Conservation (phyloP, 441 rosid genomes). For the Melastoma candidum region DNA sequence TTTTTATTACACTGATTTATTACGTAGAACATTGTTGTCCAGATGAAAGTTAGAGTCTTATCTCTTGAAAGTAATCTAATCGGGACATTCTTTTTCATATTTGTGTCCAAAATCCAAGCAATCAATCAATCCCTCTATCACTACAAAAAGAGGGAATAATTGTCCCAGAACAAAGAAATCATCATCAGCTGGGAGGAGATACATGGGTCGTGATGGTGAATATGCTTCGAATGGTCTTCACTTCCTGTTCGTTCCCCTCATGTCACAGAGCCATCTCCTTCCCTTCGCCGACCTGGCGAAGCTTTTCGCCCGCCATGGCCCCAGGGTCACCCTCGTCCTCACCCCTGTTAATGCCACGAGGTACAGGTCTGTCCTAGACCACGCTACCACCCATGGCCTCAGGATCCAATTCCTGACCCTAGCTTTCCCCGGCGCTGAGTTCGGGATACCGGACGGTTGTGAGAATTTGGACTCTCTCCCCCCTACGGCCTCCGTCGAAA, state of each 20-base stretch:
- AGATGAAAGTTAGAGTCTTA: too few species aligned
- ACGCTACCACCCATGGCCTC: not conserved
- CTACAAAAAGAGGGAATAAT: too few species aligned
- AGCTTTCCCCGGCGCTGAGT: slow-evolving; percentile 9
- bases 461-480: slow-evolving; percentile 18
- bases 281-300: slow-evolving; percentile 17
- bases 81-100: too few species aligned
- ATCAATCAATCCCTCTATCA: too few species aligned
- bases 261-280: slow-evolving; percentile 19
- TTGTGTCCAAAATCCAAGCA: too few species aligned
- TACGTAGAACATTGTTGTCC: too few species aligned
- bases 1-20: too few species aligned
- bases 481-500: slow-evolving; percentile 3
- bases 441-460: slow-evolving; percentile 14
- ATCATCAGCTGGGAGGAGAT: too few species aligned
- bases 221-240: not conserved
- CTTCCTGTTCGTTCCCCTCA: slow-evolving; percentile 17
- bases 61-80: too few species aligned
- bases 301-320: slow-evolving; percentile 10
- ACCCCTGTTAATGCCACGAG: slow-evolving; percentile 14
- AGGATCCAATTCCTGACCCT: slow-evolving; percentile 8
- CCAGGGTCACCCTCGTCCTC: slow-evolving; percentile 9
- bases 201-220: too few species aligned
- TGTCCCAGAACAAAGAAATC: too few species aligned
- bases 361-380: slow-evolving; percentile 1